Base-by-base conservation (phyloP, 805 yeast genomes). In the Blastobotrys parvus region DNA sequence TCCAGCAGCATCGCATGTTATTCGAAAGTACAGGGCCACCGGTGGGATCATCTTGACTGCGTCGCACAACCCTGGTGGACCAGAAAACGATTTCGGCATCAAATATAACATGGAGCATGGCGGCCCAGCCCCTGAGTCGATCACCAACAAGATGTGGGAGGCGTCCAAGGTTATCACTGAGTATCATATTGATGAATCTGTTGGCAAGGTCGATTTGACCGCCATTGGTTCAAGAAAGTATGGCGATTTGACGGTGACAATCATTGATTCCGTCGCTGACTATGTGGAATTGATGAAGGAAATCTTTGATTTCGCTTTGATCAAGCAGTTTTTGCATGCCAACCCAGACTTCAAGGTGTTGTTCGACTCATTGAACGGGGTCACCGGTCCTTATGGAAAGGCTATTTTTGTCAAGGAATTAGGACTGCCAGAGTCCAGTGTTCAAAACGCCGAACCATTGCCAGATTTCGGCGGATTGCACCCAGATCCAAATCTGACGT, bases 1-100 rank as follows among this genome's bases (percentile, higher is more conserved):
- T 3, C 98, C 97, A 1, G 97, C 97, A 15, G 90, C 96, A 17
- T 85, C 95, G n/a, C 86, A 88, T 60, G 69, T 92, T 45, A 92
- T 90, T 55, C 77, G 98, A 63, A 76, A 78, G 47, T 71, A 70
- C 50, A 52, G 54, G 43, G 71, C 74, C 29, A 87, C 96, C 10
- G 98, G 97, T 48, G 97, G 97, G 49, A 90, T 90, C 65, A 86
- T 92, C 52, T 71, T 90, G 58, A 90, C 98, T 6, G 97, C 97
- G 2, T 82, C 94, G 19, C 98, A 90, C 65, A 90, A 90, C 65
- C 98, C 98, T 15, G 98, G 98, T 61, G 97, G 97, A 6, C 95
- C 95, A 45, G 67, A 72, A 21, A 80, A 84, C 51, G 98, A 90
- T 61, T 73, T 88, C 60, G 98, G 98, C 43, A 90, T 90, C 70